Evolutionary conservation across 176 grass and related monocot species (phyloP).

Genomic region (Oryza longistaminata): DNA sequence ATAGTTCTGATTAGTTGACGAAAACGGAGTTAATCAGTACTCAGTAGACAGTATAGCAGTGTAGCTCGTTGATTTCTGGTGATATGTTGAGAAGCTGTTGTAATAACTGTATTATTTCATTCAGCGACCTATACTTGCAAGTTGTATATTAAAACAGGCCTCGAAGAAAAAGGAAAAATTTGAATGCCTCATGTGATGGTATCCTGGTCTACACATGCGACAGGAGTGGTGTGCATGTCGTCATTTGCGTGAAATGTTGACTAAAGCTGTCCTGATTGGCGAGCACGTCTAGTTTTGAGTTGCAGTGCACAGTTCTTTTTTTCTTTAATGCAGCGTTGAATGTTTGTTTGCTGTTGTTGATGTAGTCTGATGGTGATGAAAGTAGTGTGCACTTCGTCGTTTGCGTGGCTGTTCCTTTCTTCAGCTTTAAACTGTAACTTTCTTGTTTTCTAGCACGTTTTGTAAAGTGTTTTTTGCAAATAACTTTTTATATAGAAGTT

Average conservation of each 20-base stretch:
- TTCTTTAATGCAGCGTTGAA: too few relatives aligned
- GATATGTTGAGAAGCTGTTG: neutral
- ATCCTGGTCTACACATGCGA: neutral
- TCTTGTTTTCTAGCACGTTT: too few relatives aligned
- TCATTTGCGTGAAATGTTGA: neutral
- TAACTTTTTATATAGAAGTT: too few relatives aligned
- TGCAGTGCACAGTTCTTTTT: too few relatives aligned
- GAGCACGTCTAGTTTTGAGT: neutral
- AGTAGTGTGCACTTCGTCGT: too few relatives aligned
- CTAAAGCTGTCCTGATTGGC: neutral
- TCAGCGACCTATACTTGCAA: neutral
- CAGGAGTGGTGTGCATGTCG: neutral
- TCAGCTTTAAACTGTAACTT: too few relatives aligned
- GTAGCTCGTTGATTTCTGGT: neutral
- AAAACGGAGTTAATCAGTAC: neutral
- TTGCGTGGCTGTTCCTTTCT: too few relatives aligned
- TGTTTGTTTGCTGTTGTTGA: too few relatives aligned
- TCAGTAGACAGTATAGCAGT: neutral
- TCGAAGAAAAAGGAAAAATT: neutral
- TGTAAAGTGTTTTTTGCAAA: too few relatives aligned
- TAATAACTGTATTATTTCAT: neutral
- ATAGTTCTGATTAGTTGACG: neutral
- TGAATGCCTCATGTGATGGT: neutral
- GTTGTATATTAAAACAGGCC: neutral
- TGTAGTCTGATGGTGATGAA: too few relatives aligned